Evolutionary conservation across 768 basidiomycete genomes (phyloP), one percentile per base, ranked within the genome.

Genomic region (Suillus cothurnatus): DNA sequence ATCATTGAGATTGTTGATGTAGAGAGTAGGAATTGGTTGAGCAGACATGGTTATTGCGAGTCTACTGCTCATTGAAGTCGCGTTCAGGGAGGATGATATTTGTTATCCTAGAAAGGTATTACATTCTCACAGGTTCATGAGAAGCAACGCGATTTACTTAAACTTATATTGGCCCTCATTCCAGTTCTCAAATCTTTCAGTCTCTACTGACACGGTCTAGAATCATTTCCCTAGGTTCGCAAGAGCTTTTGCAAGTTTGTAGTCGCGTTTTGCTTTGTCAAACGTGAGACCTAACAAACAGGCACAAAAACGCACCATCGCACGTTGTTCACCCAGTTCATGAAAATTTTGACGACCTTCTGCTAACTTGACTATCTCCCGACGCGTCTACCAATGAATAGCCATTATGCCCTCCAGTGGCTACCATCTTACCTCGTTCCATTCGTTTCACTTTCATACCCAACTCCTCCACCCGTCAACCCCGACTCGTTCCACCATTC

Each of bases 1-100:
- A 77, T 94, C 90, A 73, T 97, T 95, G 75, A 98, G 87, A 73
- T 96, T 95, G 73, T 94, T 93, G 78, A 98, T 79, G 79, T 96
- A 97, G 71, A 98, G 86, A 64, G 96, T 94, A 50, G 88, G 84
- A 74, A 91, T 94, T 26, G 96, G 96, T 74, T 91, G 89, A 67
- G 81, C 84, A 47, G 76, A 68, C 71, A 83, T 82, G 68, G 83
- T 50, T 45, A 36, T 28, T 11, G 19, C 28, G 8, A 53, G 49
- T 14, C 50, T 21, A 7, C 28, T 21, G 12, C 19, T 23, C n/a
- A n/a, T n/a, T n/a, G n/a, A 26, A 43, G 26, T 45, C 58, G 49
- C 32, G 47, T n/a, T 45, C 31, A 36, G 2, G 17, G 47, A 5
- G 4, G 31, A 31, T 8, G 31, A 6, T 14, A 38, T 36, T 28